phyloP scores from a whole-genome alignment of 2,329 filamentous ascomycete species.

The Botrytis aclada region DNA sequence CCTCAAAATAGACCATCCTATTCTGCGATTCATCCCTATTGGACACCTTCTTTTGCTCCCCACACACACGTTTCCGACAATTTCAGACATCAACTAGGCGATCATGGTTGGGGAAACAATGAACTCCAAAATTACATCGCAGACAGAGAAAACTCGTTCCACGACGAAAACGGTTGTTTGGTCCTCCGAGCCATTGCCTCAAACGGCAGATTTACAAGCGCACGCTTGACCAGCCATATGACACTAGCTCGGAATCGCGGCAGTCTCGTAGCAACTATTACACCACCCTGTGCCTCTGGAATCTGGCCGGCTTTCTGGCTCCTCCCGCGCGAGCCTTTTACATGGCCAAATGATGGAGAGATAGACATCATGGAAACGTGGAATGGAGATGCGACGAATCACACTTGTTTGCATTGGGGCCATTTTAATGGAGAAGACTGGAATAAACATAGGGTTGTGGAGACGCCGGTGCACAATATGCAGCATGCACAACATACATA shows the following conservation, averaged over 20 bases:
- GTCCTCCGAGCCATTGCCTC: conserved; percentile 51
- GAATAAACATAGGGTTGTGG: conserved; percentile 54
- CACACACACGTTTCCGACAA: conserved; percentile 47
- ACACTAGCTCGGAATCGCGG: conserved; percentile 51
- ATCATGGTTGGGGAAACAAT: conserved; percentile 61
- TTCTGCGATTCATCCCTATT: conserved; percentile 42
- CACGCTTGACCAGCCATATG: conserved; percentile 52
- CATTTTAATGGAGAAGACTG: conserved; percentile 51
- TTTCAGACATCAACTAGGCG: conserved; percentile 55
- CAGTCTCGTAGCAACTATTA: conserved; percentile 50
- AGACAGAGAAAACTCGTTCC: conserved; percentile 50
- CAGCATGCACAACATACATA: conserved; percentile 47
- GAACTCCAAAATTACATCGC: conserved; percentile 57
- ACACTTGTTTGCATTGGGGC: conserved; percentile 59
- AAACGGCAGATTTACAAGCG: conserved; percentile 50
- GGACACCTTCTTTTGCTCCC: conserved; percentile 51
- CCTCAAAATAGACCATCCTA: conserved; percentile 18
- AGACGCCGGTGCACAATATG: conserved; percentile 51
- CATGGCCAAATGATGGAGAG: conserved; percentile 58
- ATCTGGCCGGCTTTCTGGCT: conserved; percentile 64
- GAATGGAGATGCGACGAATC: conserved; percentile 56
- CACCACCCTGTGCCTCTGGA: conserved; percentile 52
- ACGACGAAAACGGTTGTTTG: conserved; percentile 50
- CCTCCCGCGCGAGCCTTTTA: conserved; percentile 54
- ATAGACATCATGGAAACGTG: conserved; percentile 61